phyloP scores from a whole-genome alignment of 192 early-diverging fungal species.

The Gaertneriomyces semiglobifer region DNA sequence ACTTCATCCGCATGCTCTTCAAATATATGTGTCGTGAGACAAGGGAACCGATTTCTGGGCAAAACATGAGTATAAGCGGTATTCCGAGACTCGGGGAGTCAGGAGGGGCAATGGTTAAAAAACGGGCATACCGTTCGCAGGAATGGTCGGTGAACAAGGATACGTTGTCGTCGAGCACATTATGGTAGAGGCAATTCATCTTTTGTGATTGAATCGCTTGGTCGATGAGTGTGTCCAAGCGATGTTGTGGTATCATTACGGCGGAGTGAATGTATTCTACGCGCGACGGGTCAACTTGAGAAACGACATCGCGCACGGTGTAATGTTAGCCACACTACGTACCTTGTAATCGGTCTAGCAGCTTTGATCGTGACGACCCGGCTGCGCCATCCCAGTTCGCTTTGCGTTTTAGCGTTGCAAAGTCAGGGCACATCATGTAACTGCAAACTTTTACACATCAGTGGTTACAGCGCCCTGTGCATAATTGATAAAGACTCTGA shows the following conservation, averaged over 20 bases:
- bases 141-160: slow-evolving; percentile 70
- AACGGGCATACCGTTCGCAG: slow-evolving; percentile 66
- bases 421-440: slow-evolving; percentile 65
- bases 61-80: background rate
- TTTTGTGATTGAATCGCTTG: slow-evolving; percentile 77
- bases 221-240: slow-evolving; percentile 78
- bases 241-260: slow-evolving; percentile 81
- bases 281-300: background rate
- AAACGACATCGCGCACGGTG: background rate
- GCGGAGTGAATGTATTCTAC: slow-evolving; percentile 71
- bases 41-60: slow-evolving; percentile 35
- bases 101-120: background rate
- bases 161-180: slow-evolving; percentile 49
- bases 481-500: background rate
- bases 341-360: slow-evolving; percentile 68
- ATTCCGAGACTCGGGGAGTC: background rate
- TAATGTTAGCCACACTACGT: background rate
- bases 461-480: background rate
- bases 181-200: slow-evolving; percentile 81
- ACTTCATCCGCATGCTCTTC: slow-evolving; percentile 88
- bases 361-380: slow-evolving; percentile 61
- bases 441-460: slow-evolving; percentile 30
- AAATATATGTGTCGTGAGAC: slow-evolving; percentile 58
- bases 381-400: slow-evolving; percentile 78
- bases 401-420: slow-evolving; percentile 62